phyloP scores from a whole-genome alignment of 2,329 filamentous ascomycete species.

The Blastomyces parvus region DNA sequence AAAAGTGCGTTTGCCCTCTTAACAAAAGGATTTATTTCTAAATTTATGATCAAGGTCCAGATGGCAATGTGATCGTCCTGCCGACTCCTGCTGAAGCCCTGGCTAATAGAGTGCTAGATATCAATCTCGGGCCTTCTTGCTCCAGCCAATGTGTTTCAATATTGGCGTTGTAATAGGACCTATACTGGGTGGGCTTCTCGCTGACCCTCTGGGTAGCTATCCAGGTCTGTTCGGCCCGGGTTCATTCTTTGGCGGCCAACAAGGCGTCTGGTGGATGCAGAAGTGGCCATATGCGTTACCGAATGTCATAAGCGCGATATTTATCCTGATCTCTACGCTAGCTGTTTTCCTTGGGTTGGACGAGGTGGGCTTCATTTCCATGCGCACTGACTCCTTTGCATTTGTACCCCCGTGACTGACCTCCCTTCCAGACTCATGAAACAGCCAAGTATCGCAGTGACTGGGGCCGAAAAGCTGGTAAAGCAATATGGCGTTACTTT shows the following conservation, averaged over 20 bases:
- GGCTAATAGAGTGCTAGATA: conserved; percentile 26
- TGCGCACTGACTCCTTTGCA: neutral
- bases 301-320: conserved; percentile 55
- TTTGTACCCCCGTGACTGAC: neutral
- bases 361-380: conserved; percentile 39
- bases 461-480: conserved; percentile 34
- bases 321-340: conserved; percentile 47
- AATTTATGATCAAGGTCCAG: neutral
- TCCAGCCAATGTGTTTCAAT: conserved; percentile 61
- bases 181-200: conserved; percentile 55
- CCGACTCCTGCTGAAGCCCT: neutral
- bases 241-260: conserved; percentile 46
- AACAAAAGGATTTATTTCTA: neutral
- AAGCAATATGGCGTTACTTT: conserved; percentile 24
- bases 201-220: conserved; percentile 55
- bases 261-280: conserved; percentile 55
- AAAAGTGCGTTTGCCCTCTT: conserved; percentile 41
- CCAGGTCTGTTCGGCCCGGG: conserved; percentile 54
- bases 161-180: conserved; percentile 53
- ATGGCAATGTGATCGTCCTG: neutral
- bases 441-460: conserved; percentile 32
- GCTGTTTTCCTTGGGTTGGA: conserved; percentile 56
- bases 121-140: conserved; percentile 47
- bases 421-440: conserved; percentile 27
- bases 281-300: conserved; percentile 61